Base-by-base conservation (phyloP, 805 yeast species). In the Tetrapisispora nanseiensis region DNA sequence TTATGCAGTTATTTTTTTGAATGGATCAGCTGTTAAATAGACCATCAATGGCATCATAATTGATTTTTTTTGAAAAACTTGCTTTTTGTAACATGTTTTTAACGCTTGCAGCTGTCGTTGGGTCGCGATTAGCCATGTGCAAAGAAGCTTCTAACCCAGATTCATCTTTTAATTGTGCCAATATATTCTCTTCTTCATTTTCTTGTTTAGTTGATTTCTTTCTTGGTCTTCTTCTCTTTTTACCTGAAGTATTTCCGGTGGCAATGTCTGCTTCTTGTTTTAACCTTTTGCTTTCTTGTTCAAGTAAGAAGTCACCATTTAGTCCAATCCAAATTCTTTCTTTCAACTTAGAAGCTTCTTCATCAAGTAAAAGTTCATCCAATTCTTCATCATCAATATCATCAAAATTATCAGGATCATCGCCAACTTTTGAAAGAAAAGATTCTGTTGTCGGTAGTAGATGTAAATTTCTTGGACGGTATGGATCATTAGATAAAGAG, bases 271-370 rank as follows among this genome's bases (percentile, higher is more conserved):
- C 92, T 57, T 87, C 95, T 40, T 74, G 72, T 58, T 89, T 86
- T 46, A 90, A 68, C 47, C 89, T 68, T 56, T 86, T 87, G 51
- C 77, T 76, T 53, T 90, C 97, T 62, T 86, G 95, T 37, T 82
- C 92, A 8, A 86, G 59, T 42, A 92, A 65, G 56, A 76, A 92
- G 23, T 89, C 97, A 46, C 83, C 84, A 61, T 94, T 89, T 31
- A 86, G 70, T 2, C 92, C 89, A 41, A 83, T 78, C 97, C 98
- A 92, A 3, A 89, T 76, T 46, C 82, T 71, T 51, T 86, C 89
- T 60, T 90, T 92, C 48, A 81, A 58, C 43, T 66, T 71, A 10
- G 80, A 71, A 47, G 89, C 96, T 39, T 80, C 86, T 41, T 73
- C 78, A 2, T 75, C 71, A 37, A 92, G 67, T 33, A 85, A 55